These are phyloP conservation scores for Cyberlindnera saturnus DNA, from an alignment of 805 yeast species.

Conservation along the genomic window DNA sequence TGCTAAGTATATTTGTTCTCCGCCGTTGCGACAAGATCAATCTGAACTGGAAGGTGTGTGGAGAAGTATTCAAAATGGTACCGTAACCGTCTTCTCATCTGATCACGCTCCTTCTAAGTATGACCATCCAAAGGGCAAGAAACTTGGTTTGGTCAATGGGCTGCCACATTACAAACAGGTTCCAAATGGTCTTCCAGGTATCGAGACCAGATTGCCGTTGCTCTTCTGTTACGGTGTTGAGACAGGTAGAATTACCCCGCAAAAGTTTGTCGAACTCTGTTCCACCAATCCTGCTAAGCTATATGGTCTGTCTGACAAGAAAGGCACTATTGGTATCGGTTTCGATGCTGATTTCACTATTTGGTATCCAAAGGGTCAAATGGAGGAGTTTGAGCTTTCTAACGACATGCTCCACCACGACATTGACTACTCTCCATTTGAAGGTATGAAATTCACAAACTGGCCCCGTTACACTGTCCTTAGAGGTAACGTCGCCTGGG, in stretches of 20 bases:
- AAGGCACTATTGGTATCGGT: slow-evolving; percentile 41
- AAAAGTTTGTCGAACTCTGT: slow-evolving; percentile 39
- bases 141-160: slow-evolving; percentile 34
- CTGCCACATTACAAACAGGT: slow-evolving; percentile 35
- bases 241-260: slow-evolving; percentile 33
- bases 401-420: slow-evolving; percentile 31
- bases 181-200: slow-evolving; percentile 46
- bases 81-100: slow-evolving; percentile 39
- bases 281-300: slow-evolving; percentile 41
- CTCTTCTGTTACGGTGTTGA: slow-evolving; percentile 38
- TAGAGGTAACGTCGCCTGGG: slow-evolving; percentile 32
- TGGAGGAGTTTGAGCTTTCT: slow-evolving; percentile 22
- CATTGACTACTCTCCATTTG: slow-evolving; percentile 35
- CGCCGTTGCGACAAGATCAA: slow-evolving; percentile 37
- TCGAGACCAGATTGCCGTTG: slow-evolving; percentile 41
- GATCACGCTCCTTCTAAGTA: slow-evolving; percentile 43
- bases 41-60: slow-evolving; percentile 38
- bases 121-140: slow-evolving; percentile 37
- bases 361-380: slow-evolving; percentile 38
- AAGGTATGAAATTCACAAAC: slow-evolving; percentile 34
- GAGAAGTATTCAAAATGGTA: slow-evolving; percentile 40
- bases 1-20: slow-evolving; percentile 45
- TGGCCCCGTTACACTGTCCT: slow-evolving; percentile 41
- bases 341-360: slow-evolving; percentile 43
- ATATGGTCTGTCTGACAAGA: slow-evolving; percentile 35